A percentile compares a stretch with the other conserved stretches of the same genome.
Evolutionary conservation across 345 rosid species (phyloP).

Genomic region (Euphorbia tirucalli): DNA sequence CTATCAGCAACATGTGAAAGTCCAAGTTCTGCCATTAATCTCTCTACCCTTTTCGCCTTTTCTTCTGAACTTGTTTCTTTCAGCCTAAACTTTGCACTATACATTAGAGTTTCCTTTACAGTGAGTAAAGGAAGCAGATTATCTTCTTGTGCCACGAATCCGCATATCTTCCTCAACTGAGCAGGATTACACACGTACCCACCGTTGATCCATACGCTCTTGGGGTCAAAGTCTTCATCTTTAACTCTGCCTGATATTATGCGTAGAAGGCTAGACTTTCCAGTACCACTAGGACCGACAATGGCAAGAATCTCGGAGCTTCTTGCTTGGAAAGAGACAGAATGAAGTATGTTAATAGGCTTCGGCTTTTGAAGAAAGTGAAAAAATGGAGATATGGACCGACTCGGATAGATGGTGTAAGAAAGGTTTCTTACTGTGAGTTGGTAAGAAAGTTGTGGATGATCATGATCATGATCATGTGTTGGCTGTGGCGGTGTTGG

Average conservation of each 20-base stretch:
- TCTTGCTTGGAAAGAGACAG: constrained; percentile 59
- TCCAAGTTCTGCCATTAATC: constrained; percentile 66
- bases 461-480: not conserved
- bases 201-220: constrained; percentile 44
- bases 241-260: constrained; percentile 69
- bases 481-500: constrained; percentile 28
- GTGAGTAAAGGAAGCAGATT: constrained; percentile 76
- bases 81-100: constrained; percentile 71
- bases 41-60: constrained; percentile 63
- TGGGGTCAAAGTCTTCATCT: constrained; percentile 47
- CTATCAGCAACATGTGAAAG: constrained; percentile 38
- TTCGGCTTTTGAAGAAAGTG: constrained; percentile 35
- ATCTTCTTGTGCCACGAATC: constrained; percentile 86
- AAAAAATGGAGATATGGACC: constrained; percentile 30
- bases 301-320: constrained; percentile 69
- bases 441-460: constrained; percentile 15
- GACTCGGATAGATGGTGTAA: constrained; percentile 40
- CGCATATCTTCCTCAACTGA: constrained; percentile 64
- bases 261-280: constrained; percentile 77
- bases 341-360: constrained; percentile 53
- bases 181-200: constrained; percentile 33
- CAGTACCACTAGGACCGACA: constrained; percentile 85
- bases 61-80: constrained; percentile 43
- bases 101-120: constrained; percentile 79
- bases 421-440: constrained; percentile 58